A percentile compares a stretch with the other conserved stretches of the same genome.
phyloP scores from a whole-genome alignment of 2,329 filamentous ascomycete genomes.

The Epichloe sylvatica region DNA sequence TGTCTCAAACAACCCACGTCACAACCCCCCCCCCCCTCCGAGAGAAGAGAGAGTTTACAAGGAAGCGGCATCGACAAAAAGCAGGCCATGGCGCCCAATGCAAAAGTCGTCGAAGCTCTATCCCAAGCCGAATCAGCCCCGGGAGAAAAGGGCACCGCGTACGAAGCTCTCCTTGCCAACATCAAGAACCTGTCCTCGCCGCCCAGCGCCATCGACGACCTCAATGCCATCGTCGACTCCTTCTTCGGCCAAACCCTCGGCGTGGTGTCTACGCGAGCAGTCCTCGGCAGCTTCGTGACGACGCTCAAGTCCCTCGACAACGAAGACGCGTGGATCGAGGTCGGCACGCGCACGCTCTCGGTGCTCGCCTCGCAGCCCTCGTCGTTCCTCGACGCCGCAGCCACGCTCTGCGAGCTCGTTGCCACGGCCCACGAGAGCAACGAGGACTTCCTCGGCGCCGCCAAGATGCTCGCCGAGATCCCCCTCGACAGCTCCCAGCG shows the following conservation, averaged over 20 bases:
- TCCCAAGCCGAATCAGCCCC: slow-evolving; percentile 23
- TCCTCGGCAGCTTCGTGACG: slow-evolving; percentile 53
- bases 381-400: slow-evolving; percentile 73
- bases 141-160: slow-evolving; percentile 30
- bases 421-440: slow-evolving; percentile 71
- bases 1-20: too few species aligned
- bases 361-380: slow-evolving; percentile 47
- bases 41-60: too few species aligned
- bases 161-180: slow-evolving; percentile 31
- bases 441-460: slow-evolving; percentile 69
- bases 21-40: too few species aligned
- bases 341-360: slow-evolving; percentile 59
- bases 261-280: slow-evolving; percentile 59
- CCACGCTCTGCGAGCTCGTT: slow-evolving; percentile 62
- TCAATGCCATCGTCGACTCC: slow-evolving; percentile 52
- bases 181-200: slow-evolving; percentile 28
- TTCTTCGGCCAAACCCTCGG: slow-evolving; percentile 57
- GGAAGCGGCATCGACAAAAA: neutral
- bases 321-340: slow-evolving; percentile 56
- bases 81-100: slow-evolving; percentile 22
- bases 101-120: slow-evolving; percentile 31
- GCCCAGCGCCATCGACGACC: slow-evolving; percentile 33
- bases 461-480: slow-evolving; percentile 66
- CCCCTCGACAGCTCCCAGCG: slow-evolving; percentile 77
- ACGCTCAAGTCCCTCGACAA: slow-evolving; percentile 47